Base-by-base conservation (phyloP, 148 eudicot species). In the Simmondsia chinensis region DNA sequence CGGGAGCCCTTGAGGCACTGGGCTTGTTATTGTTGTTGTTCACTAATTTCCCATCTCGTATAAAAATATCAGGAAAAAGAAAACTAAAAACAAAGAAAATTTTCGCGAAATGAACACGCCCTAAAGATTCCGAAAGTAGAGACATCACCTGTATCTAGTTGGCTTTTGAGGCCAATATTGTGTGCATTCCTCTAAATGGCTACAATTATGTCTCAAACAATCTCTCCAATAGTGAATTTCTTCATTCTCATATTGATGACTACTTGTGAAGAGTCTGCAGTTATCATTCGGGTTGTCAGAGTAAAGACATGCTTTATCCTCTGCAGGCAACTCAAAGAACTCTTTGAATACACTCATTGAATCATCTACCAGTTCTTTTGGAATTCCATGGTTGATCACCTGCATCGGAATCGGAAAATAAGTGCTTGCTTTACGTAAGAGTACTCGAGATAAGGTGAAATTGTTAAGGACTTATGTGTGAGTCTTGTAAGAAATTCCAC, bases 371-470 rank as follows among this genome's bases (percentile, higher is more conserved):
- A 64, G 17, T 12, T 42, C 54, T 45, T 51, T 49, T 5, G 68
- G 46, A 1, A 82, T 49, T 42, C 85, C 91, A 64, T 82, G 85
- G 53, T 82, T 69, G 33, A 63, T 58, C 58, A 76, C 88, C 83
- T 79, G 48, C 33, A 47, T 17, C 7, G 29, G 13, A 37, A 39
- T 6, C 7, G 10, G 21, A 33, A 2, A 23, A 3, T 14, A 10
- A 25, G n/a, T n/a, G n/a, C n/a, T n/a, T n/a, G n/a, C n/a, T n/a
- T n/a, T n/a, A n/a, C n/a, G n/a, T n/a, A n/a, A n/a, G n/a, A n/a
- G n/a, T n/a, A n/a, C n/a, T n/a, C n/a, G n/a, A n/a, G n/a, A n/a
- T n/a, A n/a, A n/a, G n/a, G n/a, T n/a, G n/a, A n/a, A n/a, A n/a
- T n/a, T n/a, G n/a, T n/a, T n/a, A n/a, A n/a, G n/a, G n/a, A n/a